These are phyloP conservation scores for Pyrenochaeta sp. DNA, from an alignment of 2,329 filamentous ascomycete species.

Conservation along the genomic window DNA sequence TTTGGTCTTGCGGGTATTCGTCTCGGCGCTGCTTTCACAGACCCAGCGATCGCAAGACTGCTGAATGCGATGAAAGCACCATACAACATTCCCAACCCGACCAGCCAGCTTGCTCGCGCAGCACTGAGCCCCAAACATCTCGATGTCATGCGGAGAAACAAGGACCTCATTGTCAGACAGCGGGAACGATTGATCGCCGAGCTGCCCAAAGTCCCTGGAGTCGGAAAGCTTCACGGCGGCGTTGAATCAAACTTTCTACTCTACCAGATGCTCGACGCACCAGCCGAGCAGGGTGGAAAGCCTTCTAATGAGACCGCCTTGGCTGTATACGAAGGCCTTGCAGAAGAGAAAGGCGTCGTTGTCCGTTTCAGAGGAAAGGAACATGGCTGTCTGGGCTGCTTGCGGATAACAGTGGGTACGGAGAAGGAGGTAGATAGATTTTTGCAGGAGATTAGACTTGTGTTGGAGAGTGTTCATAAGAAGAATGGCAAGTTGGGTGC, in stretches of 20 bases:
- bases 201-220: conserved; percentile 75
- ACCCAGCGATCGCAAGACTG: conserved; percentile 74
- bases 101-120: conserved; percentile 77
- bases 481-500: conserved; percentile 39
- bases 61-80: conserved; percentile 95
- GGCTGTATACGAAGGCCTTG: conserved; percentile 82
- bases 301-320: conserved; percentile 82
- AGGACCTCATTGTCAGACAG: conserved; percentile 74
- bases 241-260: conserved; percentile 86
- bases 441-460: conserved; percentile 68
- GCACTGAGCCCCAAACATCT: conserved; percentile 75
- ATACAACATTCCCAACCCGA: conserved; percentile 92
- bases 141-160: conserved; percentile 74
- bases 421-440: conserved; percentile 84
- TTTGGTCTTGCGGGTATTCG: conserved; percentile 95
- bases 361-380: conserved; percentile 95
- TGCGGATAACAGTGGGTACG: conserved; percentile 92
- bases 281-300: conserved; percentile 63
- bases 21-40: conserved; percentile 84
- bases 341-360: conserved; percentile 86
- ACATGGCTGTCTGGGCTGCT: conserved; percentile 83
- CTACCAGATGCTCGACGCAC: conserved; percentile 80
- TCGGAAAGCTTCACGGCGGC: conserved; percentile 84
- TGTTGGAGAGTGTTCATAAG: conserved; percentile 59
- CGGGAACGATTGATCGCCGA: conserved; percentile 77